Base-by-base conservation (phyloP, 108 stramenopile genomes). In the Skeletonema potamos region DNA sequence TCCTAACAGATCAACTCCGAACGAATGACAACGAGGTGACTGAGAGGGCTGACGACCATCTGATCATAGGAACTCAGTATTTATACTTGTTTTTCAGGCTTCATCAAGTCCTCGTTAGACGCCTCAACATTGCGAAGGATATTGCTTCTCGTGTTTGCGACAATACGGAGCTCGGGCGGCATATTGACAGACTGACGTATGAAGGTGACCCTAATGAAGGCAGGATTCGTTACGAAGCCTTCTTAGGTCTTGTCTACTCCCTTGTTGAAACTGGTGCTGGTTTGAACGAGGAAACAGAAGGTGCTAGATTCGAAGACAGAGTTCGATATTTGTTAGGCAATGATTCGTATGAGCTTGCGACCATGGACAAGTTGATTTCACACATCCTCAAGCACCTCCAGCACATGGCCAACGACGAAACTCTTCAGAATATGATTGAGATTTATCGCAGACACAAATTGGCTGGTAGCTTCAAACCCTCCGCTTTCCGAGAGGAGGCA, bases 341-440 rank as follows among this genome's bases (percentile, higher is more conserved):
- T 62, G 82, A 88, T 18, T 84, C 83, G 2, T 93, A 87, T 69
- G 95, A 93, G 58, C 86, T 96, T 36, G 89, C 89, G 10, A 96
- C 95, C 17, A 92, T 96, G 87, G 95, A 96, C 80, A 96, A 96
- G 73, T 69, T 96, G 48, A 86, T 96, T 70, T 85, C 87, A 32
- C 89, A 93, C 66, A 77, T 91, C 41, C 64, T 91, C 37, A 96
- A 96, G 85, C 89, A 93, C 59, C 73, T 96, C 62, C 92, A 93
- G 62, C 72, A 80, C 26, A 85, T 96, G 84, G 85, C 85, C 1
- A 83, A 87, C 58, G 95, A 96, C 74, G 95, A 93, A 34, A 87
- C 85, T 9, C 86, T 93, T 78, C 88, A 87, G 82, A 88, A 83
- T 74, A 75, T 92, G 70, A 82, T 90, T 20, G 85, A 93, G 79